Evolutionary conservation across 2,329 filamentous ascomycete genomes (phyloP).

Genomic region (Xenoacremonium recifei): DNA sequence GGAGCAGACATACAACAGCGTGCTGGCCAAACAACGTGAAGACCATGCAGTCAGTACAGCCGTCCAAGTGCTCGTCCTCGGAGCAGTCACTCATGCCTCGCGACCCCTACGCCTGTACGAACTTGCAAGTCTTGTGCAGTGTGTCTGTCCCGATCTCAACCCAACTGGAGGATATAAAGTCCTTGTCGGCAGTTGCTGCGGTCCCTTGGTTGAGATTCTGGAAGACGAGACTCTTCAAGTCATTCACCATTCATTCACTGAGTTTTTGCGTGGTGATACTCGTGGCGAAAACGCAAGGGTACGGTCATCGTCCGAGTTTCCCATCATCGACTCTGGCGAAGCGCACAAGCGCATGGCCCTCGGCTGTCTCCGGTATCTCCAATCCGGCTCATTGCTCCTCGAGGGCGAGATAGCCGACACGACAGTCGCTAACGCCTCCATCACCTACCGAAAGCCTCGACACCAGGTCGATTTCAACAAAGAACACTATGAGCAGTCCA

Average conservation of each 20-base stretch:
- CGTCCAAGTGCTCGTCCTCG: slow-evolving; percentile 37
- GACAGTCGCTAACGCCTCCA: not conserved
- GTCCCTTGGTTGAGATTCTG: slow-evolving; percentile 43
- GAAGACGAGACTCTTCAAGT: slow-evolving; percentile 44
- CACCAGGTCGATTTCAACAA: not conserved
- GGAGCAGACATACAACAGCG: slow-evolving; percentile 6
- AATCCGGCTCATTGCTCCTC: slow-evolving; percentile 13
- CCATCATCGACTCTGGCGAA: slow-evolving; percentile 3
- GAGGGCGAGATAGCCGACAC: slow-evolving; percentile 2
- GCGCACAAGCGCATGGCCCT: slow-evolving; percentile 19
- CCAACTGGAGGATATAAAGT: slow-evolving; percentile 33
- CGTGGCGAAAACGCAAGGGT: no score
- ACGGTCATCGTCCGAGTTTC: not conserved
- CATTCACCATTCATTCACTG: slow-evolving; percentile 49
- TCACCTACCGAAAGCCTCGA: slow-evolving; percentile 4
- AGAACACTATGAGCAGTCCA: not conserved
- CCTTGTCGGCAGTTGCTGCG: slow-evolving; percentile 39
- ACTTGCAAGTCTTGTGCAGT: slow-evolving; percentile 28
- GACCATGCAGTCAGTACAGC: slow-evolving; percentile 29
- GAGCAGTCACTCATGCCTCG: slow-evolving; percentile 39
- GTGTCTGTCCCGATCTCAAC: slow-evolving; percentile 3
- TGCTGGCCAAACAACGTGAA: slow-evolving; percentile 6
- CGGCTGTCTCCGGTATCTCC: slow-evolving; percentile 16
- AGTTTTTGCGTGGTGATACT: slow-evolving; percentile 34
- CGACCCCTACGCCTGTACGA: slow-evolving; percentile 42